phyloP scores from a whole-genome alignment of 2,329 filamentous ascomycete species.

The Pseudogymnoascus sp. region DNA sequence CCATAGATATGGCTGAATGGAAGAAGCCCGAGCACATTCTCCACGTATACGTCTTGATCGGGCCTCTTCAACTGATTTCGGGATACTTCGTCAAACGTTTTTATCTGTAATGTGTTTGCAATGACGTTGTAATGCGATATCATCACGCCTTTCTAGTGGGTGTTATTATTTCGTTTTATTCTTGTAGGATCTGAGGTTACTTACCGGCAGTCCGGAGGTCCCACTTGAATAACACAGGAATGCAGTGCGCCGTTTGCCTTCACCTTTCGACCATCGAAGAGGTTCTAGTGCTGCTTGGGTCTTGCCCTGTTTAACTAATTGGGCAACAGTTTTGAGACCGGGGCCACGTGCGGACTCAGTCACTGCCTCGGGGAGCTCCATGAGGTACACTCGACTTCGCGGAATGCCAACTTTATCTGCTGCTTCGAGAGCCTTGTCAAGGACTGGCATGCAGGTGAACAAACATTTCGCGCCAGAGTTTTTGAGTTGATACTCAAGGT shows the following conservation, averaged over 20 bases:
- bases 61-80: conserved; percentile 22
- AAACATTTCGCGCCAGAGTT: conserved; percentile 62
- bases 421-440: conserved; percentile 57
- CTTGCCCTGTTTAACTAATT: conserved; percentile 56
- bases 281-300: conserved; percentile 46
- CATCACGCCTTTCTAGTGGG: conserved; percentile 69
- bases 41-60: conserved; percentile 19
- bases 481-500: conserved; percentile 65
- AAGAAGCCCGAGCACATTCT: conserved; percentile 58
- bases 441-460: conserved; percentile 63
- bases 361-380: conserved; percentile 55
- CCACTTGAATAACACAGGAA: conserved; percentile 77
- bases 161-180: neutral
- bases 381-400: conserved; percentile 57
- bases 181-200: conserved; percentile 16
- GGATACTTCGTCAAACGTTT: conserved; percentile 35
- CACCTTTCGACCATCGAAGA: conserved; percentile 54
- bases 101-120: conserved; percentile 62
- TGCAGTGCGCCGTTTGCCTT: conserved; percentile 60
- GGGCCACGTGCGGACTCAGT: conserved; percentile 41
- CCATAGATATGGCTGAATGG: conserved; percentile 80
- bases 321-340: conserved; percentile 54
- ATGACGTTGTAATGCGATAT: conserved; percentile 75
- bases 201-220: conserved; percentile 68
- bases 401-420: conserved; percentile 57